Conservation (phyloP, 1,139 yeast genomes). For the Yamadazyma dendronema region DNA sequence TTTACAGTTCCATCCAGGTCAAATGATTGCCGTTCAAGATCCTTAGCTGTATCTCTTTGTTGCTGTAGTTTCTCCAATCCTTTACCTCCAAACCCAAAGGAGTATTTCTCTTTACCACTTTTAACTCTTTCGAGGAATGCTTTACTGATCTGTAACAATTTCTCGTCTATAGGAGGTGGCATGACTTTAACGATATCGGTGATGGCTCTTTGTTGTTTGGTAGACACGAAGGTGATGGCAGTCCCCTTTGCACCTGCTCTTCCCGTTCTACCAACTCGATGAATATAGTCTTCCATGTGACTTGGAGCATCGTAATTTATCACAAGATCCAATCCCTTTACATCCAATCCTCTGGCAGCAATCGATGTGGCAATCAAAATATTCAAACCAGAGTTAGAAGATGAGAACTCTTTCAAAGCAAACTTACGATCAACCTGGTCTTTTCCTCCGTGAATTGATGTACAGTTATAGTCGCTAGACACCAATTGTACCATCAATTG, state of each 20-base stretch:
- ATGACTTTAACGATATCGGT: slow-evolving; percentile 73
- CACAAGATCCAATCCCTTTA: slow-evolving; percentile 75
- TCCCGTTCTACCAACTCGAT: slow-evolving; percentile 95
- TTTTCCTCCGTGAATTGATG: slow-evolving; percentile 89
- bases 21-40: slow-evolving; percentile 42
- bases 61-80: slow-evolving; percentile 83
- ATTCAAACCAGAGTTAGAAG: slow-evolving; percentile 47
- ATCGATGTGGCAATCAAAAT: slow-evolving; percentile 88
- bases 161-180: slow-evolving; percentile 40
- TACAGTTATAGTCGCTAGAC: slow-evolving; percentile 55
- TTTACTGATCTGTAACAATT: slow-evolving; percentile 52
- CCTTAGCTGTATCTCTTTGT: slow-evolving; percentile 57
- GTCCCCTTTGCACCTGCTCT: slow-evolving; percentile 81
- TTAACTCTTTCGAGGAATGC: slow-evolving; percentile 62
- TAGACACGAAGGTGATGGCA: slow-evolving; percentile 72
- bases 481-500: slow-evolving; percentile 55
- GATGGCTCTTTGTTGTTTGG: slow-evolving; percentile 66
- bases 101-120: slow-evolving; percentile 64
- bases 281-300: slow-evolving; percentile 94
- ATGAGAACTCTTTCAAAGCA: slow-evolving; percentile 71
- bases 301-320: slow-evolving; percentile 87
- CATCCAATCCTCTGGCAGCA: slow-evolving; percentile 94
- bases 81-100: slow-evolving; percentile 88
- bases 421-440: slow-evolving; percentile 81
- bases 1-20: slow-evolving; percentile 10